Evolutionary conservation across 257 asterid genomes (phyloP), one percentile per base, ranked within the genome.

Genomic region (Rehmannia glutinosa): DNA sequence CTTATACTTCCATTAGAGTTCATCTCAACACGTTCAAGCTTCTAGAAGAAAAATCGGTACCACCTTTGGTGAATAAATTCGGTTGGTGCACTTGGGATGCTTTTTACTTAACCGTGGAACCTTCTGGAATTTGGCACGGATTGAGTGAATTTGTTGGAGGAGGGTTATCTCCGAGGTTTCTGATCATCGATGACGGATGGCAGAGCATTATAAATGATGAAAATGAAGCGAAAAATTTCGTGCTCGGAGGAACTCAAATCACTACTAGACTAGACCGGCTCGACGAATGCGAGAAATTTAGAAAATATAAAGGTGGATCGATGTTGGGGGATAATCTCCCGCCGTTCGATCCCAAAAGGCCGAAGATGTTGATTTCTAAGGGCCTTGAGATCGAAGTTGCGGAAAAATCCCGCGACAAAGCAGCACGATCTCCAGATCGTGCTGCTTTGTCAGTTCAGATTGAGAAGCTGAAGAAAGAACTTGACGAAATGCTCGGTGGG

Each of bases 41-140:
- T 13, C 66, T 75, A 28, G 96, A 88, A 68, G 96, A 86, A 82
- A 88, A 88, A 56, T 17, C 89, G 13, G 65, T 80, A 6, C 89
- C 96, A 13, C 82, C 87, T 0, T 27, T 86, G 25, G 86, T 83
- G 23, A 75, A 86, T 60, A 88, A 75, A 36, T 86, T 86, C 35
- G 94, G 90, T 25, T 84, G 90, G 90, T 84, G 90, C 69, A 84
- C 90, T 11, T 84, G 90, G 90, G 90, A 84, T 23, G 87, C 90
- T 8, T 84, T 84, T 64, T 84, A 82, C 69, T 39, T 84, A 16
- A 79, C 87, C 0, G 90, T 84, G 15, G 85, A 84, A 51, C 90
- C 90, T 3, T 81, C 82, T 8, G 90, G 90, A 0, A 53, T 82
- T 7, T 84, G 84, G 85, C 72, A 77, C 21, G 90, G 86, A 0